Evolutionary conservation across 768 basidiomycete genomes (phyloP).

Genomic region (Fomitopsis serialis): DNA sequence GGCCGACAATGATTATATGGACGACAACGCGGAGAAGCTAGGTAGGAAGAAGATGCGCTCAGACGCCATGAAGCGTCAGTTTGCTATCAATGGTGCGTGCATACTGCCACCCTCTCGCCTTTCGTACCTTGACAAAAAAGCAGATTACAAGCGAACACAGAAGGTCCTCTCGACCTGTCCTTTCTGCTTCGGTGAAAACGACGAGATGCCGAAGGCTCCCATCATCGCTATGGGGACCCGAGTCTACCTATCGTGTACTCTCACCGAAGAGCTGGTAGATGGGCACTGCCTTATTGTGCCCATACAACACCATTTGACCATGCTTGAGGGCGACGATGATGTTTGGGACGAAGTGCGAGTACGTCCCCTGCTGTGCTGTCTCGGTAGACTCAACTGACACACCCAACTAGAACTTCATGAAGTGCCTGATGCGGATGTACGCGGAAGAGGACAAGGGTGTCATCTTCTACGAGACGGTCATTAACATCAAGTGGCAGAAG

Average conservation of each 20-base stretch:
- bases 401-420: slow-evolving; percentile 63
- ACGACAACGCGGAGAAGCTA: slow-evolving; percentile 92
- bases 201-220: slow-evolving; percentile 81
- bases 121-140: slow-evolving; percentile 1
- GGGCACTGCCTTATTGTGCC: slow-evolving; percentile 97
- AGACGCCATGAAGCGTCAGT: slow-evolving; percentile 94
- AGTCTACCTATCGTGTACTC: slow-evolving; percentile 85
- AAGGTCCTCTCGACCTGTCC: slow-evolving; percentile 80
- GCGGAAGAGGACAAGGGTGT: slow-evolving; percentile 91
- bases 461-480: slow-evolving; percentile 91
- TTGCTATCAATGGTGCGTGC: slow-evolving; percentile 83
- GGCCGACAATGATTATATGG: slow-evolving; percentile 91
- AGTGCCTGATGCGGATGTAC: slow-evolving; percentile 94
- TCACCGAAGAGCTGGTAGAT: slow-evolving; percentile 79
- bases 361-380: slow-evolving; percentile 17
- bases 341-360: slow-evolving; percentile 97
- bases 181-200: slow-evolving; percentile 92
- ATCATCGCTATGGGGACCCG: slow-evolving; percentile 89
- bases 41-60: slow-evolving; percentile 93
- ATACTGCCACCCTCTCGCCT: neutral
- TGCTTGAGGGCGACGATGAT: slow-evolving; percentile 93
- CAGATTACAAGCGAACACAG: slow-evolving; percentile 95
- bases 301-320: slow-evolving; percentile 87
- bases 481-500: slow-evolving; percentile 79
- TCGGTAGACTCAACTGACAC: neutral